These are phyloP conservation scores for Neltuma alba DNA, from an alignment of 306 rosid genomes.

Conservation along the genomic window DNA sequence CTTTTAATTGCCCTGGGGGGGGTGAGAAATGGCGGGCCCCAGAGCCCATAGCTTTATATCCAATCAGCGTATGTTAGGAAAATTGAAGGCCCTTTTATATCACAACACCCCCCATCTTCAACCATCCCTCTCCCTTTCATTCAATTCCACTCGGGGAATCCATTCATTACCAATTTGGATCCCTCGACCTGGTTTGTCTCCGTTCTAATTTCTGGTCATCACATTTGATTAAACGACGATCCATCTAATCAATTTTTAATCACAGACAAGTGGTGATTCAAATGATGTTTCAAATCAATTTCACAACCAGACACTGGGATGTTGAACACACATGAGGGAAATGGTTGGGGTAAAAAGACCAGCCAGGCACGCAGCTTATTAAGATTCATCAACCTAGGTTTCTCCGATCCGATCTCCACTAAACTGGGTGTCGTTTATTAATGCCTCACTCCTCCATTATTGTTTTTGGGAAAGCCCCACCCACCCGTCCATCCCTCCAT, in stretches of 20 bases:
- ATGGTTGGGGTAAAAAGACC: too few relatives aligned
- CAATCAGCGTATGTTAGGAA: background rate
- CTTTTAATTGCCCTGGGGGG: too few relatives aligned
- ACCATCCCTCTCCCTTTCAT: background rate
- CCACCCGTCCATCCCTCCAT: too few relatives aligned
- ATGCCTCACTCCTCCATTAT: background rate
- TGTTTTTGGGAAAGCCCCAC: background rate
- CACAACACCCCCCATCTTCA: background rate
- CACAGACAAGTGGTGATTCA: too few relatives aligned
- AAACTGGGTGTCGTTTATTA: background rate
- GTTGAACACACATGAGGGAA: too few relatives aligned
- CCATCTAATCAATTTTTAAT: background rate
- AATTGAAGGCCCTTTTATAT: background rate
- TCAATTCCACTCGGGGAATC: background rate
- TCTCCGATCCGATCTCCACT: background rate
- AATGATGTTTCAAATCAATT: background rate
- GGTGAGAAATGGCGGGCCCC: too few relatives aligned
- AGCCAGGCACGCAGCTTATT: too few relatives aligned
- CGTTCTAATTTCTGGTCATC: background rate
- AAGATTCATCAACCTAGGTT: background rate
- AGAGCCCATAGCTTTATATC: background rate
- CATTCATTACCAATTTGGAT: background rate
- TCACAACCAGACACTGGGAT: too few relatives aligned
- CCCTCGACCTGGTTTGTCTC: background rate
- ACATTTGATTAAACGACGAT: background rate